Conservation (phyloP, 331 rosid genomes). For the Erythrophleum ivorense region DNA sequence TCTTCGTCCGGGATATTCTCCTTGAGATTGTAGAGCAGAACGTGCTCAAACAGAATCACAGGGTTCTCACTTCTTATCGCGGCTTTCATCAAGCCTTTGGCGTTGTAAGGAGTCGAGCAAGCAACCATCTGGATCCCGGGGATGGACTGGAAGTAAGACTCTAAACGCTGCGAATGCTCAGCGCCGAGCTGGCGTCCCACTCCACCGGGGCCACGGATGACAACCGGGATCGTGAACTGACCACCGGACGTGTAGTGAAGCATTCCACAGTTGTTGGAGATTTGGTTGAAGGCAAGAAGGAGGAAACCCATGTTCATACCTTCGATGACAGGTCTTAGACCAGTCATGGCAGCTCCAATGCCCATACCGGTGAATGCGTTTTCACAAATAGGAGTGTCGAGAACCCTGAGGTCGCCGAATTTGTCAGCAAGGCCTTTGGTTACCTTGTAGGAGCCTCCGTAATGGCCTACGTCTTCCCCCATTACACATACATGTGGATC, state of each 20-base stretch:
- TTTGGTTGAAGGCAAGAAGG: conserved; percentile 86
- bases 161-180: conserved; percentile 81
- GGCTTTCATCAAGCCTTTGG: conserved; percentile 89
- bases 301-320: too few relatives aligned
- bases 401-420: too few relatives aligned
- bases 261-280: conserved; percentile 93
- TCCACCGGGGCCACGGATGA: conserved; percentile 92
- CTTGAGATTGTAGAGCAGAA: conserved; percentile 78
- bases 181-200: conserved; percentile 92
- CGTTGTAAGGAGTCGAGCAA: conserved; percentile 87
- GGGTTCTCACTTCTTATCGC: conserved; percentile 88
- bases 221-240: conserved; percentile 80
- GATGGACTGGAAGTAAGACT: conserved; percentile 85
- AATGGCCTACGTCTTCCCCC: conserved; percentile 93
- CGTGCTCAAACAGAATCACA: conserved; percentile 87
- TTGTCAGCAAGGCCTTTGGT: conserved; percentile 83
- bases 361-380: too few relatives aligned
- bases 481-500: too few relatives aligned
- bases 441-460: conserved; percentile 89
- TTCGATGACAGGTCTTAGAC: too few relatives aligned
- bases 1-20: conserved; percentile 88
- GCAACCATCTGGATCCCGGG: conserved; percentile 98
- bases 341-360: too few relatives aligned
- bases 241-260: conserved; percentile 94
- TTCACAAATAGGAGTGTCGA: too few relatives aligned